A percentile compares a stretch with the other conserved stretches of the same genome.
Conservation (phyloP, 257 asterid species). For the Mitragyna speciosa region DNA sequence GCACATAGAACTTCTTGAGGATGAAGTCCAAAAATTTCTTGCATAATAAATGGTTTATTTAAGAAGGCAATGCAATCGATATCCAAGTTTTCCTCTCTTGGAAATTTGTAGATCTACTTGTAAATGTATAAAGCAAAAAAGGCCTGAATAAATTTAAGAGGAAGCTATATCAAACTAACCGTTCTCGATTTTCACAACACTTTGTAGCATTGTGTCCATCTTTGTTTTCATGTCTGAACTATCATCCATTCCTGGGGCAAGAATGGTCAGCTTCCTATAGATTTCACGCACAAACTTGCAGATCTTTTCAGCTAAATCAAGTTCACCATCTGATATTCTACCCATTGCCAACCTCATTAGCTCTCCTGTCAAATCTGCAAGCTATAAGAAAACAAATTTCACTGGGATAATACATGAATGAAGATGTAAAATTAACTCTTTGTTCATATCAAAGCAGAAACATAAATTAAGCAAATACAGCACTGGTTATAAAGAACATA, state of each 20-base stretch:
- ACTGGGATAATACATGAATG: not conserved
- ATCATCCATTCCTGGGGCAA: slow-evolving; percentile 82
- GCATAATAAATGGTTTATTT: too few species aligned
- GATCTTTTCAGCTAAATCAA: slow-evolving; percentile 76
- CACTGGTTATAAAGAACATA: not conserved
- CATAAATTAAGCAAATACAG: too few species aligned
- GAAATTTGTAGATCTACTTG: not conserved
- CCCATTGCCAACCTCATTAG: slow-evolving; percentile 95
- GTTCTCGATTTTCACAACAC: slow-evolving; percentile 82
- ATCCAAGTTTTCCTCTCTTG: not conserved
- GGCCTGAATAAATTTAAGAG: not conserved
- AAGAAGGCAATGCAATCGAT: too few species aligned
- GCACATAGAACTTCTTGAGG: too few species aligned
- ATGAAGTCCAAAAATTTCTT: too few species aligned
- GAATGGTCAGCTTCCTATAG: slow-evolving; percentile 63
- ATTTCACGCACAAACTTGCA: slow-evolving; percentile 86
- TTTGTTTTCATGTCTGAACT: slow-evolving; percentile 75
- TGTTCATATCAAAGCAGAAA: not conserved
- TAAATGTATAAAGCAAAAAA: not conserved
- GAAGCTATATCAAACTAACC: slow-evolving; percentile 44
- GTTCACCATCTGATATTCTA: slow-evolving; percentile 91
- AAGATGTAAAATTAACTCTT: not conserved
- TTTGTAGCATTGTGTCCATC: slow-evolving; percentile 97
- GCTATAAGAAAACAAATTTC: slow-evolving; percentile 43
- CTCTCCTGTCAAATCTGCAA: slow-evolving; percentile 97